phyloP scores from a whole-genome alignment of 306 rosid genomes.

The Sechiopsis laciniata region DNA sequence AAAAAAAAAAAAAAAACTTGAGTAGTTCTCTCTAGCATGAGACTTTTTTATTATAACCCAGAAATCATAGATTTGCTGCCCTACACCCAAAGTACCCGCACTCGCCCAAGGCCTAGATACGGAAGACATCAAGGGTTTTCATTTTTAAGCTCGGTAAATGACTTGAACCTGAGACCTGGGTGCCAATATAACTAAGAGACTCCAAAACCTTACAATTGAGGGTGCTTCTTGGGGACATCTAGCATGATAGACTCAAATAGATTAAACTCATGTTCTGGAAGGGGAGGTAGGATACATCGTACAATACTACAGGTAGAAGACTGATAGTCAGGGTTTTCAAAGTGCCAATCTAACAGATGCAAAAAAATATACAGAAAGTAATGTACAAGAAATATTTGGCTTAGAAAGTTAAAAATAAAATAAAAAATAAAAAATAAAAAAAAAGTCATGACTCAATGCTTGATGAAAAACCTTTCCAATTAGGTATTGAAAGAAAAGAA shows the following conservation, averaged over 20 bases:
- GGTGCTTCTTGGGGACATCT: no score
- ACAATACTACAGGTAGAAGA: slow-evolving; percentile 3
- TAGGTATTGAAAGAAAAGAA: no score
- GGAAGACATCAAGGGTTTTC: no score
- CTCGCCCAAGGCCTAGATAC: no score
- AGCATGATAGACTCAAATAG: not conserved
- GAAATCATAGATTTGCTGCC: no score
- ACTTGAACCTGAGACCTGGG: no score
- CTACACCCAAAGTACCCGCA: no score
- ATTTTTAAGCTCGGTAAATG: no score
- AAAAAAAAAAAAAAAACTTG: no score
- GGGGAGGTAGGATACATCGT: not conserved
- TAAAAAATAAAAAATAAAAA: no score
- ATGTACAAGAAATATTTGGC: not conserved
- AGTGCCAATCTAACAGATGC: not conserved
- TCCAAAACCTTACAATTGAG: no score
- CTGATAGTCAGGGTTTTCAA: not conserved
- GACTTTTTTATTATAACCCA: not conserved
- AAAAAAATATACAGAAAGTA: not conserved
- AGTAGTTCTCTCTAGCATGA: not conserved
- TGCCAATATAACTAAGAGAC: no score
- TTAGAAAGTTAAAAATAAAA: not conserved
- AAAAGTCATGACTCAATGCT: not conserved
- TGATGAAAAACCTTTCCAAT: not conserved
- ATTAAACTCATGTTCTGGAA: not conserved